Evolutionary conservation across 257 asterid genomes (phyloP), one percentile per base, ranked within the genome.

Genomic region (Coffea eugenioides): DNA sequence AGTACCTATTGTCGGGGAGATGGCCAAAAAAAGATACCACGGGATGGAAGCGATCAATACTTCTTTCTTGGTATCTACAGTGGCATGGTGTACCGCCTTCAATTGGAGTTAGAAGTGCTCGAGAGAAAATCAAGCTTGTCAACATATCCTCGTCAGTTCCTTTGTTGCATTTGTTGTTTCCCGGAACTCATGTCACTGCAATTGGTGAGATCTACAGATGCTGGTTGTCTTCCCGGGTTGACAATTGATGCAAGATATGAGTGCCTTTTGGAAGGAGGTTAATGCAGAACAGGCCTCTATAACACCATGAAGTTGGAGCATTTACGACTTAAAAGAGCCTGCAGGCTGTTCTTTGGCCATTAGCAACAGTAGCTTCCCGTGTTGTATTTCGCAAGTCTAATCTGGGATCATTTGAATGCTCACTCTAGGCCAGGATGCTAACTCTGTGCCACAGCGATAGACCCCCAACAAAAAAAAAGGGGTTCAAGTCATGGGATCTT

Each of bases 21-120:
- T 95, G 97, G 98, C 97, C 97, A 64, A 56, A 71, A 54, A 78
- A 81, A 59, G 86, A 86, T 82, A 69, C 84, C 41, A 27, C 0
- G 74, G 82, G 76, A 48, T 79, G 73, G 81, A 88, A 87, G 85
- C 84, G 86, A 1, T 77, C 87, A 10, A 78, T 81, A 13, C 64
- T 85, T 45, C 94, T 95, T 74, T 92, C 99, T 5, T 92, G 97
- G 97, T 92, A 93, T 80, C 90, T 95, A 71, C 92, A 88, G 57
- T 95, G 99, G 99, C 87, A 91, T 82, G 74, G 74, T 27, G 89
- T 93, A 70, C 97, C 99, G 46, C 79, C 95, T 15, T 83, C 92
- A 13, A 66, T 78, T 14, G 92, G 85, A 73, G 83, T 93, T 61
- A 88, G 56, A 88, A 85, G 56, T 75, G 93, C 88, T n/a, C 10